These are phyloP conservation scores for Dryas integrifolia DNA, from an alignment of 331 rosid species.

Conservation along the genomic window DNA sequence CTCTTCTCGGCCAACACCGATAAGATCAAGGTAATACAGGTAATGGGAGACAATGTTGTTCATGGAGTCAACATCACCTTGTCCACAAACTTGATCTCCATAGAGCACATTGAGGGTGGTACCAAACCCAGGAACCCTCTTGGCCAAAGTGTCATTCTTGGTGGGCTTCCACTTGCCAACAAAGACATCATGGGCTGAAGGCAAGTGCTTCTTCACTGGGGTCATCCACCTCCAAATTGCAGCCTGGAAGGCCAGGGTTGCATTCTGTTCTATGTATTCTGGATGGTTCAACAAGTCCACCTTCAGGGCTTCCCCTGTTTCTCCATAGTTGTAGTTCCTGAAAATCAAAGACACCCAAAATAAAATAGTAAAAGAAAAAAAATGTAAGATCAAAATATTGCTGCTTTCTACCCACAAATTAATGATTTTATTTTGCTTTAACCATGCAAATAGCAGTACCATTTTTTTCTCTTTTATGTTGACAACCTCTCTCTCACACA, in stretches of 20 bases:
- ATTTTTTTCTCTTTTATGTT: too few species aligned
- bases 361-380: neutral
- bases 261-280: conserved; percentile 52
- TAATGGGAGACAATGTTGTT: conserved; percentile 49
- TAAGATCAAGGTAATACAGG: conserved; percentile 40
- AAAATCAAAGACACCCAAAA: neutral
- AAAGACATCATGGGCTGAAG: conserved; percentile 54
- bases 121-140: conserved; percentile 49
- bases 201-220: conserved; percentile 45
- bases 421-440: too few species aligned
- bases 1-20: conserved; percentile 54
- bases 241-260: conserved; percentile 53
- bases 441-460: too few species aligned
- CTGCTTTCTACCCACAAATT: too few species aligned
- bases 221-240: conserved; percentile 64
- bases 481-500: too few species aligned
- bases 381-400: too few species aligned
- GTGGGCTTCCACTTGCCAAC: conserved; percentile 62
- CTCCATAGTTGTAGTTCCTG: conserved; percentile 57
- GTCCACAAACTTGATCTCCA: conserved; percentile 43
- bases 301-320: conserved; percentile 49
- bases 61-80: conserved; percentile 47
- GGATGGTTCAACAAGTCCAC: conserved; percentile 51
- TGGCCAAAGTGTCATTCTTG: conserved; percentile 55
- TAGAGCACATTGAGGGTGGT: conserved; percentile 51